Evolutionary conservation across 805 yeast genomes (phyloP), one percentile per base, ranked within the genome.

Genomic region (Sugiyamaella marilandica): DNA sequence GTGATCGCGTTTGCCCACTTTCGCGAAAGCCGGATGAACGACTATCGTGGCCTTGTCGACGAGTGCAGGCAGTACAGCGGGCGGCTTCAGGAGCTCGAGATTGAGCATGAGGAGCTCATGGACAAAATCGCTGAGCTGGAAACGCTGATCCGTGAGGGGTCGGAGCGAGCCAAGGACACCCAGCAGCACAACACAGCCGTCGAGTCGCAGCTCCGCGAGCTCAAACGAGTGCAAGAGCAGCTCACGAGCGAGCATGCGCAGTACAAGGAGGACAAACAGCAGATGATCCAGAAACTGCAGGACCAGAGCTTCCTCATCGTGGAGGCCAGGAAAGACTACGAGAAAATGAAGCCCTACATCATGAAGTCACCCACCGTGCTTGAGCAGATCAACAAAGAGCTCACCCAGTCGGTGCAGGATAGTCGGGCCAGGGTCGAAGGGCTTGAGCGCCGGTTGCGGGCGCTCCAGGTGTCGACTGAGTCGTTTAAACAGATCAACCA

Each of bases 1-100:
- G 82, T 89, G 47, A 85, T 89, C 19, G 90, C 90, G 65, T 90
- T 81, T 73, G 95, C 95, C 1, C 72, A 92, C 52, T 89, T 86
- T 62, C 76, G 95, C 59, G 95, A 87, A 60, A 88, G 83, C 58
- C 82, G 86, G 54, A 78, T 83, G 65, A 76, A 74, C 21, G 90
- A 85, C 59, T 83, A 86, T 62, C 88, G 83, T 55, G 79, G 78
- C 24, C 70, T 85, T 24, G 80, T 84, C 29, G 70, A 75, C 5
- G 72, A 74, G 44, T 78, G 82, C 55, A 85, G 83, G 49, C 63
- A 72, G 10, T 69, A 78, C 47, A 67, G 80, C 16, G 77, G 75
- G 19, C 36, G 44, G 44, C 51, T 52, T 45, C 74, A 76, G 52
- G 66, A 70, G 14, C 72, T 78, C 19, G 66, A 73, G 32, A 74